Percentiles rank a stretch among this genome's conserved stretches.
Conservation (phyloP, 495 filamentous ascomycete genomes). For the Pseudoneurospora amorphoporcata region DNA sequence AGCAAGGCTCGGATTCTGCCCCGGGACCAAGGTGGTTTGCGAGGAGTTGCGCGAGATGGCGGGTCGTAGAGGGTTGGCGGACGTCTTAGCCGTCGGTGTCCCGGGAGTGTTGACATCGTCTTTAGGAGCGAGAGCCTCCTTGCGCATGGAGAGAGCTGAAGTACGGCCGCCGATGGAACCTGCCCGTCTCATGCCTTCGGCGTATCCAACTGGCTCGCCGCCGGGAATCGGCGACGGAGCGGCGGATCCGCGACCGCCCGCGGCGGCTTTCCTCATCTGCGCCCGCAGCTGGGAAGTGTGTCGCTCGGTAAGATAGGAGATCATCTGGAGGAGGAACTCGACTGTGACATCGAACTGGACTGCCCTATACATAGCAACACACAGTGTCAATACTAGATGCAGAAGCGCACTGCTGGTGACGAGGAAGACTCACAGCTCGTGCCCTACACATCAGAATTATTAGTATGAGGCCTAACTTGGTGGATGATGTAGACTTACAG, state of each 20-base stretch:
- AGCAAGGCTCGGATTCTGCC: conserved; percentile 20
- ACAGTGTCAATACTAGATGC: conserved; percentile 12
- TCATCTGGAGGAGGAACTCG: conserved; percentile 85
- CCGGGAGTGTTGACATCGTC: conserved; percentile 32
- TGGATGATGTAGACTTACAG: conserved; percentile 46
- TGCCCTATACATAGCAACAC: conserved; percentile 23
- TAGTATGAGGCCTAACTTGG: conserved; percentile 1
- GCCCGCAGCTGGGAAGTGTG: conserved; percentile 81
- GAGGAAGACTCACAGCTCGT: conserved; percentile 52
- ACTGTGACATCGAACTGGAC: conserved; percentile 54
- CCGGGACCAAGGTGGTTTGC: conserved; percentile 42
- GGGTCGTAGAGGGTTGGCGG: conserved; percentile 21
- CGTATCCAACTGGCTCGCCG: conserved; percentile 34
- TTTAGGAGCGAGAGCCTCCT: conserved; percentile 45
- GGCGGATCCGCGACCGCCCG: conserved; percentile 33
- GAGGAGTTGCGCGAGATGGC: conserved; percentile 48
- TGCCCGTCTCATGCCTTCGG: conserved; percentile 48
- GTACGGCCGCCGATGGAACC: conserved; percentile 49
- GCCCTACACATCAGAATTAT: conserved; percentile 46
- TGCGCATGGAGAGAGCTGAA: conserved; percentile 54
- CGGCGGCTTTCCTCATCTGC: conserved; percentile 67
- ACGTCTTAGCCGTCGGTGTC: conserved; percentile 22
- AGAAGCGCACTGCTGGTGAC: neutral
- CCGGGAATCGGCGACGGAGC: conserved; percentile 43
- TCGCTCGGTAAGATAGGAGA: conserved; percentile 88